Conservation (phyloP, 225 moss, liverwort and hornwort genomes). For the Polytrichum formosum region DNA sequence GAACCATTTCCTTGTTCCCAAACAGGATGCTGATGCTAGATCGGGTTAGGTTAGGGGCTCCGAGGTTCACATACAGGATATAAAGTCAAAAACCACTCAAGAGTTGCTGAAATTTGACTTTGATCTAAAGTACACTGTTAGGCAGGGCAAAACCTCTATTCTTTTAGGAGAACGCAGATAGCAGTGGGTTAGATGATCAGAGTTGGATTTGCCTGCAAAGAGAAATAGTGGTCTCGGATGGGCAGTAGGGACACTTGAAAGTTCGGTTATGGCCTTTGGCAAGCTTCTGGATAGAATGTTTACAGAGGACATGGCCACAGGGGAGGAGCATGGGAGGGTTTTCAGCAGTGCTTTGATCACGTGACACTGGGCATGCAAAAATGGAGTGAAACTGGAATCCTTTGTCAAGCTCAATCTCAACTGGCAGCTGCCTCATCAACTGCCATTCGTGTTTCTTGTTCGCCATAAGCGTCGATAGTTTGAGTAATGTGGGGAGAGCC, state of each 20-base stretch:
- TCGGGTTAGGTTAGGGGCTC: too few relatives aligned
- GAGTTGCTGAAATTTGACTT: too few relatives aligned
- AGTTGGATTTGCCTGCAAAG: slow-evolving; percentile 52
- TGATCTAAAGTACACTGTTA: too few relatives aligned
- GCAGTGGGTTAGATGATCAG: slow-evolving; percentile 7
- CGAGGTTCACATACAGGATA: too few relatives aligned
- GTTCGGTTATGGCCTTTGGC: slow-evolving; percentile 47
- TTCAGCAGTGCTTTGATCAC: slow-evolving; percentile 75
- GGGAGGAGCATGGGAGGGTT: slow-evolving; percentile 97
- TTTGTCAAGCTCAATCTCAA: slow-evolving; percentile 80
- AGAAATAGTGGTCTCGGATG: slow-evolving; percentile 43
- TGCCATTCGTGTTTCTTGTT: slow-evolving; percentile 91
- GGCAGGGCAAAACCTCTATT: too few relatives aligned
- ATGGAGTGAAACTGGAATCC: slow-evolving; percentile 90
- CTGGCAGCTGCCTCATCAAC: slow-evolving; percentile 74
- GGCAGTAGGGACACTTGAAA: slow-evolving; percentile 63
- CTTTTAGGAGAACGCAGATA: background rate
- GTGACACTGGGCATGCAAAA: slow-evolving; percentile 89
- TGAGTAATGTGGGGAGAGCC: slow-evolving; percentile 81
- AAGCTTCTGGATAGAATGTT: slow-evolving; percentile 81
- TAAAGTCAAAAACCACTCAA: too few relatives aligned
- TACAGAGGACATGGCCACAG: slow-evolving; percentile 93
- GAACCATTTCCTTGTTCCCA: too few relatives aligned
- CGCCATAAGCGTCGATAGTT: slow-evolving; percentile 80
- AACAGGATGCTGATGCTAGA: too few relatives aligned